phyloP scores from a whole-genome alignment of 2,329 filamentous ascomycete genomes.

The Fusarium sp. region DNA sequence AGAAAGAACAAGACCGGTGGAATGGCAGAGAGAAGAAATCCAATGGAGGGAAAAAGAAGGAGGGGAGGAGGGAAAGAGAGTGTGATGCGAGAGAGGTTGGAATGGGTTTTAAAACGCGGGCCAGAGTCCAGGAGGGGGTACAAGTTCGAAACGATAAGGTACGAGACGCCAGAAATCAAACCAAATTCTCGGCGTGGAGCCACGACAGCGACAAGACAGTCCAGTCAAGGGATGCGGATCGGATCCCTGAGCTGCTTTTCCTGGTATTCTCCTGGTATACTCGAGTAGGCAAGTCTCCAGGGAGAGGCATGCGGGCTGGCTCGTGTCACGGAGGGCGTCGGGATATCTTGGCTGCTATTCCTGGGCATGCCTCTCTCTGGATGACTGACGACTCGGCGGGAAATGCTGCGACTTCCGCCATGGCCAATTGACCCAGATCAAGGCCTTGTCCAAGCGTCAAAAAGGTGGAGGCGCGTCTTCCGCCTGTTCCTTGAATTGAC shows the following conservation, averaged over 20 bases:
- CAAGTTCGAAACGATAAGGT: slow-evolving; percentile 2
- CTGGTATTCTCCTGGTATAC: slow-evolving; percentile 21
- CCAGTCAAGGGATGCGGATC: slow-evolving; percentile 38
- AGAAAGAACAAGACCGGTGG: slow-evolving; percentile 47
- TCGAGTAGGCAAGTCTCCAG: background rate
- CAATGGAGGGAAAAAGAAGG: slow-evolving; percentile 41
- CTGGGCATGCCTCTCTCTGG: slow-evolving; percentile 4
- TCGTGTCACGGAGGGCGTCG: slow-evolving; percentile 19
- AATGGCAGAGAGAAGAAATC: slow-evolving; percentile 41
- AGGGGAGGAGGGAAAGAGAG: slow-evolving; percentile 36
- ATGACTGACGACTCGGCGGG: background rate
- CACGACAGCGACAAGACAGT: background rate
- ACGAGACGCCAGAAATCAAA: slow-evolving; percentile 4
- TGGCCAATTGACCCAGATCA: background rate
- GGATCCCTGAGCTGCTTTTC: slow-evolving; percentile 22
- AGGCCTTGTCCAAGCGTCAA: slow-evolving; percentile 22
- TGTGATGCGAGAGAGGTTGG: slow-evolving; percentile 37
- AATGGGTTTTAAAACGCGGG: slow-evolving; percentile 45
- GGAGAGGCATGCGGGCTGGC: background rate
- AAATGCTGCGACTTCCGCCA: background rate
- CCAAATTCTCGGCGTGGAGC: slow-evolving; percentile 13
- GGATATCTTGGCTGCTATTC: slow-evolving; percentile 17
- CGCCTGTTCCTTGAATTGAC: slow-evolving; percentile 28
- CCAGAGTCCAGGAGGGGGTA: background rate
- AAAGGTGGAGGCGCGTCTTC: background rate